Conservation (phyloP, 495 filamentous ascomycete species). For the Penicillium maclennaniae region DNA sequence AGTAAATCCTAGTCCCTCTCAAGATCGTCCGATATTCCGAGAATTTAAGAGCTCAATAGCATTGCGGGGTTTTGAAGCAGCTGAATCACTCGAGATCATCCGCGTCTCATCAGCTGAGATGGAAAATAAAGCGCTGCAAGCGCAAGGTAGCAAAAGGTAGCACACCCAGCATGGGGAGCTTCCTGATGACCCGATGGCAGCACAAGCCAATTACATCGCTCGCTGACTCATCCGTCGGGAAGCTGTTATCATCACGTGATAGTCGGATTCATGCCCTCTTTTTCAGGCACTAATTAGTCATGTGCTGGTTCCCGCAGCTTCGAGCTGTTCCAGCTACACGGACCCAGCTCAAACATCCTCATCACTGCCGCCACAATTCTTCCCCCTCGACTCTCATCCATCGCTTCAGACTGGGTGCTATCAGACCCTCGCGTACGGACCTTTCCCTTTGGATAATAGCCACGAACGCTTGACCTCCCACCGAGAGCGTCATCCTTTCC, state of each 20-base stretch:
- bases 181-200: conserved; percentile 14
- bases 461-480: conserved; percentile 8
- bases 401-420: background rate
- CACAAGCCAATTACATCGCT: conserved; percentile 8
- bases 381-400: background rate
- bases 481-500: conserved; percentile 28
- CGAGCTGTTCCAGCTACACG: conserved; percentile 18
- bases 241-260: conserved; percentile 13
- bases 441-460: conserved; percentile 2
- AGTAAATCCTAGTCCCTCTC: background rate
- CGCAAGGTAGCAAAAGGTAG: background rate
- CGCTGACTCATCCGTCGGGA: conserved; percentile 13
- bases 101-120: conserved; percentile 16
- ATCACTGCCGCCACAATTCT: background rate
- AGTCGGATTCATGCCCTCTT: background rate
- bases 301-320: conserved; percentile 19
- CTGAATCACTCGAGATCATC: background rate
- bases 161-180: conserved; percentile 18
- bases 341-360: conserved; percentile 7
- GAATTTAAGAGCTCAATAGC: background rate
- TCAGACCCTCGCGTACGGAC: background rate
- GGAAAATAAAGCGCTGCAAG: conserved; percentile 4
- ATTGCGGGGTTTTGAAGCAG: conserved; percentile 2
- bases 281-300: conserved; percentile 13
- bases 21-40: background rate